A percentile compares a stretch with the other conserved stretches of the same genome.
Conservation (phyloP, 202 grass and related monocot species). For the Setaria viridis region DNA sequence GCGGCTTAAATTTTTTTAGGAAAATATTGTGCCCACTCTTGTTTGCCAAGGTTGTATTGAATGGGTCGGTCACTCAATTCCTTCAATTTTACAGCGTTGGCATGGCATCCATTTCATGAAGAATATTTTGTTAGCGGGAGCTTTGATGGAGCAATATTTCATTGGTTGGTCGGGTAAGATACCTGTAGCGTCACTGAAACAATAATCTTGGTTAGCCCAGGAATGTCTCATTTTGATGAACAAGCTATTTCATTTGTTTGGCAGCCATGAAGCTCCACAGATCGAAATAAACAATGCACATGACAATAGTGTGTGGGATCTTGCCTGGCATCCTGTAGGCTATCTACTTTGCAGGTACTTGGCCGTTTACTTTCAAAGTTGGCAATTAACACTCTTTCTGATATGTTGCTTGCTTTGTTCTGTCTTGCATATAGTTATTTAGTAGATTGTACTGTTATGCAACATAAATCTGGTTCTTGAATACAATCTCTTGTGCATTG, state of each 20-base stretch:
- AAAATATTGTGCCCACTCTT: background rate
- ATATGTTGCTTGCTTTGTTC: conserved; percentile 12
- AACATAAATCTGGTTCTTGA: background rate
- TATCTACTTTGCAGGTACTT: conserved; percentile 98
- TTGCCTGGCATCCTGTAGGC: conserved; percentile 98
- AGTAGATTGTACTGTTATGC: background rate
- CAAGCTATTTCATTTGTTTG: conserved; percentile 47
- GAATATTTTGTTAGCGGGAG: conserved; percentile 99
- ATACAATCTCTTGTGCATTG: background rate
- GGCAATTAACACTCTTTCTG: background rate
- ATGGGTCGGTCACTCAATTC: conserved; percentile 25
- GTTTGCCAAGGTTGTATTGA: conserved; percentile 41
- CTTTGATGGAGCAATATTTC: conserved; percentile 95
- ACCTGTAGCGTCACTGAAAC: conserved; percentile 22
- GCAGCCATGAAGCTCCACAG: conserved; percentile 95
- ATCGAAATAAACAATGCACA: conserved; percentile 91
- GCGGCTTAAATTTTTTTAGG: background rate
- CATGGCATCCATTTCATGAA: conserved; percentile 99
- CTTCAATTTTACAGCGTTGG: conserved; percentile 76
- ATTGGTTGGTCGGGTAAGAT: conserved; percentile 99
- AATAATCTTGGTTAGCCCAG: background rate
- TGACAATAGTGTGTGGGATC: conserved; percentile 97
- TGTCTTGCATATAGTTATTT: conserved; percentile 17
- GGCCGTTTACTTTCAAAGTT: conserved; percentile 34
- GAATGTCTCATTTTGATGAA: conserved; percentile 32